Conservation (phyloP, 2,329 filamentous ascomycete genomes). For the Juglanconis juglandina region DNA sequence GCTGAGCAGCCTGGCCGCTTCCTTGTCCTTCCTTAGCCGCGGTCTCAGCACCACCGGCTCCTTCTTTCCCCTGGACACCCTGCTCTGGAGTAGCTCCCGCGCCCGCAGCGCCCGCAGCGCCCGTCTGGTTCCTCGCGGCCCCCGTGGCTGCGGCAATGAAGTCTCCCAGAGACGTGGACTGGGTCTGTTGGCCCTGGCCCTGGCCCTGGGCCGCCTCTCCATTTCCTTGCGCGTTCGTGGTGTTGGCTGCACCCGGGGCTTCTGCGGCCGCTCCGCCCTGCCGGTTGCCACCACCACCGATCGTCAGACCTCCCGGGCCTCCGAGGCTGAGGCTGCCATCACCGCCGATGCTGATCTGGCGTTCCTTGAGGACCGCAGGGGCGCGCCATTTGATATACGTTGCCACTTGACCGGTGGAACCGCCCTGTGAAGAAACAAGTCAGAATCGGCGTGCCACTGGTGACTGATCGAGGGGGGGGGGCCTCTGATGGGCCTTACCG, state of each 20-base stretch:
- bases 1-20: background rate
- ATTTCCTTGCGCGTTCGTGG: background rate
- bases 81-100: background rate
- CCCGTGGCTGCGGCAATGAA: conserved; percentile 9
- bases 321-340: background rate
- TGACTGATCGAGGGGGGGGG: too few relatives aligned
- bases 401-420: conserved; percentile 7
- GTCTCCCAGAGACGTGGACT: conserved; percentile 1
- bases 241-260: conserved; percentile 1
- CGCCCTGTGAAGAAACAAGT: conserved; percentile 6
- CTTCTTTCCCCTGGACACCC: too few relatives aligned
- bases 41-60: too few relatives aligned
- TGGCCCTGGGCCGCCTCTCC: too few relatives aligned
- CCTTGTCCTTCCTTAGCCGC: conserved; percentile 8
- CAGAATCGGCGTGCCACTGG: background rate
- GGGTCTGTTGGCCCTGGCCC: background rate
- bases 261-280: background rate
- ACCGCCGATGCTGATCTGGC: conserved; percentile 7
- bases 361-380: background rate
- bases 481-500: conserved; percentile 1
- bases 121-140: conserved; percentile 11
- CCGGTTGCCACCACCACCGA: conserved; percentile 8
- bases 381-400: background rate
- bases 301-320: conserved; percentile 6
- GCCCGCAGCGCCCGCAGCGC: background rate